Evolutionary conservation across 2,329 filamentous ascomycete species (phyloP).

Genomic region (Nannizzia gypsea): DNA sequence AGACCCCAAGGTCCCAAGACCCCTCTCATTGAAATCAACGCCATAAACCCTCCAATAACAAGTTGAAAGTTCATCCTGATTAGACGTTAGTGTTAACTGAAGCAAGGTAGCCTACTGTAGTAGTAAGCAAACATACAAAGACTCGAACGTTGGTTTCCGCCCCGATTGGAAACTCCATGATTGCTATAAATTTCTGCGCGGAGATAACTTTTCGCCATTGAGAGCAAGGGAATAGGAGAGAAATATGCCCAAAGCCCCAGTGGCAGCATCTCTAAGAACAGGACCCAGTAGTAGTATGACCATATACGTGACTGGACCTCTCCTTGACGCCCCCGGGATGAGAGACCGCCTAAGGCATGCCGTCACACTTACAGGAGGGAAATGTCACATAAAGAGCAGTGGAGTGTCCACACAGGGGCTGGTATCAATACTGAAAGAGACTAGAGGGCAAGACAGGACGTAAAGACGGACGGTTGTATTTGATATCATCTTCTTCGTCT

Average conservation of each 20-base stretch:
- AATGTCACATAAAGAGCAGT: not conserved
- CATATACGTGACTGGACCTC: not conserved
- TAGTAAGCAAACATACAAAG: conserved; percentile 26
- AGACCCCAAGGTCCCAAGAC: not conserved
- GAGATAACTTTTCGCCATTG: conserved; percentile 5
- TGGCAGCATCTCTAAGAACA: not conserved
- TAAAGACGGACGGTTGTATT: not conserved
- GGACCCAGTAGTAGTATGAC: not conserved
- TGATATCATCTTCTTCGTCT: not conserved
- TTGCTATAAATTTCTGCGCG: conserved; percentile 5
- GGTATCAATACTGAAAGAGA: not conserved
- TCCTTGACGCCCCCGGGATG: not conserved
- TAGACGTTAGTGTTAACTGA: not conserved
- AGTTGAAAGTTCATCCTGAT: conserved; percentile 32
- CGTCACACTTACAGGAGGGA: not conserved
- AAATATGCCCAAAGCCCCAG: not conserved
- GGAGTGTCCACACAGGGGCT: too few relatives aligned
- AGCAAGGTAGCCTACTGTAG: not conserved
- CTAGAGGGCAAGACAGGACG: not conserved
- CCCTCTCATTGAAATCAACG: conserved; percentile 13
- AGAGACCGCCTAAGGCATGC: not conserved
- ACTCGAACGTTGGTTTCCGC: conserved; percentile 32
- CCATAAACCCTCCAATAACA: conserved; percentile 30
- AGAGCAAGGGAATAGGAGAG: not conserved
- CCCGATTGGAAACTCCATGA: conserved; percentile 35